phyloP scores from a whole-genome alignment of 805 yeast genomes.

The Metschnikowia aberdeeniae region DNA sequence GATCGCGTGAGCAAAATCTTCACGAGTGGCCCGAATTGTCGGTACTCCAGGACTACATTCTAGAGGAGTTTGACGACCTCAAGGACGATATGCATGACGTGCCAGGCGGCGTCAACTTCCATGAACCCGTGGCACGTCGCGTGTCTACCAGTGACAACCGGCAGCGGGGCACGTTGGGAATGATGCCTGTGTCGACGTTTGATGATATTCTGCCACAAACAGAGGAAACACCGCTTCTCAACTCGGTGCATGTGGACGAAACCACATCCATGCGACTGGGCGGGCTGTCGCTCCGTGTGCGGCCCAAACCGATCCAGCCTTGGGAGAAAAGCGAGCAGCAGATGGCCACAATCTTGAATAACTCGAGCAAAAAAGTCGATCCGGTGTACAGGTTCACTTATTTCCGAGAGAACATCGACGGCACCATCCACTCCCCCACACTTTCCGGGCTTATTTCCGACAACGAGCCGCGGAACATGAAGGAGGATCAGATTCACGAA shows the following conservation, averaged over 20 bases:
- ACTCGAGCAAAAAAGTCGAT: slow-evolving; percentile 33
- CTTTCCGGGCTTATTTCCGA: slow-evolving; percentile 60
- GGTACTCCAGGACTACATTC: slow-evolving; percentile 71
- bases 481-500: slow-evolving; percentile 9
- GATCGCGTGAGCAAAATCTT: slow-evolving; percentile 19
- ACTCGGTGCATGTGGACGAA: slow-evolving; percentile 30
- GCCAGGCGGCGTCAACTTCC: slow-evolving; percentile 32
- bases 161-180: slow-evolving; percentile 1
- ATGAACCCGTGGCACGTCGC: slow-evolving; percentile 28
- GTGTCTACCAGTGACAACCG: slow-evolving; percentile 7
- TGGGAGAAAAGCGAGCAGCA: slow-evolving; percentile 49
- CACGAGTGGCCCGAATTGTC: slow-evolving; percentile 77
- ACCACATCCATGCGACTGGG: slow-evolving; percentile 37
- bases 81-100: slow-evolving; percentile 21
- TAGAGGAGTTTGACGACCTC: slow-evolving; percentile 52
- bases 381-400: slow-evolving; percentile 72
- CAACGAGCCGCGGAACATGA: slow-evolving; percentile 9
- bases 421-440: slow-evolving; percentile 88
- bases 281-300: slow-evolving; percentile 44
- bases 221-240: slow-evolving; percentile 30
- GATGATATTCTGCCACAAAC: slow-evolving; percentile 13
- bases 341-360: slow-evolving; percentile 30
- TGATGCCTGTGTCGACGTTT: slow-evolving; percentile 1
- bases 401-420: slow-evolving; percentile 81
- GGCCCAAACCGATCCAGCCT: slow-evolving; percentile 74